Evolutionary conservation across 441 rosid genomes (phyloP).

Genomic region (Gossypium davidsonii): DNA sequence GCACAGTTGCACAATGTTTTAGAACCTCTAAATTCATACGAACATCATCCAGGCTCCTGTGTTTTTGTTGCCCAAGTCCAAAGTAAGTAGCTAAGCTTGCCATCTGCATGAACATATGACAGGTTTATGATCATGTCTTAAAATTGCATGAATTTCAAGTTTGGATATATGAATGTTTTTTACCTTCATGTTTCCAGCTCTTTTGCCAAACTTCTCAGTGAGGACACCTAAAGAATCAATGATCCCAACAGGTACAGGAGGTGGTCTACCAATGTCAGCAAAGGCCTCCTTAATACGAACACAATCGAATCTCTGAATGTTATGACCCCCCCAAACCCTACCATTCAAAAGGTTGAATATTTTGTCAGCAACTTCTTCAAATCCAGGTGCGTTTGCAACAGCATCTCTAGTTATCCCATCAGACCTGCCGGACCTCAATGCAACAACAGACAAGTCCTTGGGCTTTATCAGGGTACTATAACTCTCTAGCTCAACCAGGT

Average conservation of each 20-base stretch:
- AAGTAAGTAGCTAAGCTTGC: conserved; percentile 81
- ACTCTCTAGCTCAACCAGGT: conserved; percentile 63
- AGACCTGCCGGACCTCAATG: conserved; percentile 46
- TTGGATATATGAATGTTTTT: neutral
- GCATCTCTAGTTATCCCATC: conserved; percentile 71
- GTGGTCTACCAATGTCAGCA: conserved; percentile 46
- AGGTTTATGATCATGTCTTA: neutral
- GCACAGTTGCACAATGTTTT: conserved; percentile 87
- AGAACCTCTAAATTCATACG: conserved; percentile 87
- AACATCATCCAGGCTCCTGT: conserved; percentile 87
- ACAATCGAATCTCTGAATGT: conserved; percentile 78
- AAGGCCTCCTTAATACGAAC: conserved; percentile 81
- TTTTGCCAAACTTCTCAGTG: conserved; percentile 60
- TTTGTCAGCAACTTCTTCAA: conserved; percentile 65
- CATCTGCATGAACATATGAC: conserved; percentile 38
- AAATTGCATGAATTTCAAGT: neutral
- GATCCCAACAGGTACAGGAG: conserved; percentile 60
- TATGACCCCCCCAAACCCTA: conserved; percentile 91
- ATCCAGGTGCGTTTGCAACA: conserved; percentile 55
- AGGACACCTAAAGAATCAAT: conserved; percentile 81
- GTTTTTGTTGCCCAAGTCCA: conserved; percentile 87
- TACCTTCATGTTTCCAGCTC: conserved; percentile 98
- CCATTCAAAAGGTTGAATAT: conserved; percentile 60
- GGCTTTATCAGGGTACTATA: conserved; percentile 74
- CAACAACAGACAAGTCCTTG: conserved; percentile 47